Percentiles rank a stretch among this genome's conserved stretches.
These are phyloP conservation scores for Jatropha podagrica DNA, from an alignment of 441 rosid genomes.

Conservation along the genomic window DNA sequence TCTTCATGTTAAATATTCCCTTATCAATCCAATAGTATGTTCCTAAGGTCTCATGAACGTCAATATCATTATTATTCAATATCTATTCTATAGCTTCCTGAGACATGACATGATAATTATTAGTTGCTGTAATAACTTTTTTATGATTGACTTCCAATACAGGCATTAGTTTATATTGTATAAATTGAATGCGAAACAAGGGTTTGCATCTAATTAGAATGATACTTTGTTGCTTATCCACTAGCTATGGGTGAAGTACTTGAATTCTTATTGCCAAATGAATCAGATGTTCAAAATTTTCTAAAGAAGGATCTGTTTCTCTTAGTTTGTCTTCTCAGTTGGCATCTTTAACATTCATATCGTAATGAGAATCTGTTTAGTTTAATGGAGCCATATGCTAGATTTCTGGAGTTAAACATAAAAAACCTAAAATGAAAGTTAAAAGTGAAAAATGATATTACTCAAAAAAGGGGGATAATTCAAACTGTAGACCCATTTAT, in stretches of 20 bases:
- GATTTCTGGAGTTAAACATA: not conserved
- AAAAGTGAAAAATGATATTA: not conserved
- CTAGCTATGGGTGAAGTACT: not conserved
- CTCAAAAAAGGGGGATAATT: no score
- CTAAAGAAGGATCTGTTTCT: not conserved
- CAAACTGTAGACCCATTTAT: no score
- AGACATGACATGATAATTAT: not conserved
- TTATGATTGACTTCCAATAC: not conserved
- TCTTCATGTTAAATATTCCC: not conserved
- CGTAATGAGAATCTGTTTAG: not conserved
- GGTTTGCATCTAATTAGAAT: not conserved
- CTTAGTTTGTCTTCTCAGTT: not conserved
- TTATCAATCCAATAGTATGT: not conserved
- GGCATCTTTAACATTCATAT: not conserved
- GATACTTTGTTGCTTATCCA: not conserved
- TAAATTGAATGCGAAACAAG: not conserved
- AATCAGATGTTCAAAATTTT: not conserved
- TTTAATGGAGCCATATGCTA: not conserved
- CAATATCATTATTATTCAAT: not conserved
- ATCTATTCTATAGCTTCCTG: no score
- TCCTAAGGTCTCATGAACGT: not conserved
- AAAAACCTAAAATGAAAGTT: not conserved
- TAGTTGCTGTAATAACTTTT: not conserved
- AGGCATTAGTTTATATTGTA: not conserved
- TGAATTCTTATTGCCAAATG: not conserved